These are phyloP conservation scores for Pseudozyma tsukubaensis DNA, from an alignment of 1,284 basidiomycete genomes.

Conservation along the genomic window DNA sequence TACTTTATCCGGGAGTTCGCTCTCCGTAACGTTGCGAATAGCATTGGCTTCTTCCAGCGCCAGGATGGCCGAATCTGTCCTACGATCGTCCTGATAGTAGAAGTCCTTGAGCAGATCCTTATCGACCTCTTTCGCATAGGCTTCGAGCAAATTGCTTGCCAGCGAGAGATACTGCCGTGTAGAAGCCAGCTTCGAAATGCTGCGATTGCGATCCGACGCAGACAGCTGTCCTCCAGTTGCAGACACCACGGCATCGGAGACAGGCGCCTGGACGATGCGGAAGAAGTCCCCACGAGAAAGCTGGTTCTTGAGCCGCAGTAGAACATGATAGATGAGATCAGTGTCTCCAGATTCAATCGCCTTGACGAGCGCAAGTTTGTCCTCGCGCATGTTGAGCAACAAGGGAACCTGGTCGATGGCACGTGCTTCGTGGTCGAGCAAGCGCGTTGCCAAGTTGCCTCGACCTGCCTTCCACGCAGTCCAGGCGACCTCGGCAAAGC, in stretches of 20 bases:
- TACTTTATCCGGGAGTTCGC: constrained; percentile 72
- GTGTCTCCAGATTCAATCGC: constrained; percentile 95
- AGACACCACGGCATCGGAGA: constrained; percentile 35
- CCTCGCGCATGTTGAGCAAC: constrained; percentile 92
- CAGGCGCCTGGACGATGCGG: constrained; percentile 79
- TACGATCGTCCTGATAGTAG: constrained; percentile 96
- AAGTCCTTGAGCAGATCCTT: constrained; percentile 92
- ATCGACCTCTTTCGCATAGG: constrained; percentile 72
- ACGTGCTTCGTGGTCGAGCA: constrained; percentile 89
- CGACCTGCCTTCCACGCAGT: constrained; percentile 93
- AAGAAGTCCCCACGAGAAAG: constrained; percentile 93
- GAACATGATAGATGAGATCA: constrained; percentile 74
- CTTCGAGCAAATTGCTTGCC: constrained; percentile 60
- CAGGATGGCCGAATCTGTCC: constrained; percentile 88
- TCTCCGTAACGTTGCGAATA: constrained; percentile 20
- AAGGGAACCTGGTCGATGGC: constrained; percentile 94
- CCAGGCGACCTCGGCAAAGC: constrained; percentile 93
- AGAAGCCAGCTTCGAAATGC: constrained; percentile 28
- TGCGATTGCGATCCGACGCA: constrained; percentile 7
- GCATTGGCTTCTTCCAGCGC: constrained; percentile 77
- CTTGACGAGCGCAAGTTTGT: constrained; percentile 85
- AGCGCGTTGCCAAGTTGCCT: constrained; percentile 84
- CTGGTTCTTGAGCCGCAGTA: constrained; percentile 74
- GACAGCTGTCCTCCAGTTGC: background rate
- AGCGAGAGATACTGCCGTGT: constrained; percentile 49